phyloP scores from a whole-genome alignment of 1,284 basidiomycete species.

The Pascua guehoae region DNA sequence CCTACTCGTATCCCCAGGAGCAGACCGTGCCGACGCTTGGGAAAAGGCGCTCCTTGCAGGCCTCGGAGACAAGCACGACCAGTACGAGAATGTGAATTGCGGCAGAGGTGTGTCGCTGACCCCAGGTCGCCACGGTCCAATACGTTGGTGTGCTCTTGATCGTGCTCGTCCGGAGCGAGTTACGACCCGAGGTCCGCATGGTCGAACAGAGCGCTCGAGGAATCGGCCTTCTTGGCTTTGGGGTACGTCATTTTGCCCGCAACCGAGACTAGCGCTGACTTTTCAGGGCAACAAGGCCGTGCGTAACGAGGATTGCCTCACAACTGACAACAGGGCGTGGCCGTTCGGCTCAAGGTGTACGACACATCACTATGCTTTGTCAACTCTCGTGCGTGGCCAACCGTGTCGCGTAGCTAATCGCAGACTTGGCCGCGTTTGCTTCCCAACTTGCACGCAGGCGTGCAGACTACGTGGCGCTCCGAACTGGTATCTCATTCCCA shows the following conservation, averaged over 20 bases:
- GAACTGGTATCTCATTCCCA: slow-evolving; percentile 28
- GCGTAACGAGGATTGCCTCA: too few species aligned
- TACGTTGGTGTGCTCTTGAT: slow-evolving; percentile 54
- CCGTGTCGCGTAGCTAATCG: not conserved
- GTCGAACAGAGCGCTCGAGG: slow-evolving; percentile 35
- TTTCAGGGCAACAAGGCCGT: slow-evolving; percentile 38
- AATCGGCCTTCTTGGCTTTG: slow-evolving; percentile 43
- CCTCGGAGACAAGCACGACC: slow-evolving; percentile 50
- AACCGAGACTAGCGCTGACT: slow-evolving; percentile 31
- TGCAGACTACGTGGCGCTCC: slow-evolving; percentile 36
- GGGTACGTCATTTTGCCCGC: slow-evolving; percentile 24
- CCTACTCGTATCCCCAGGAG: slow-evolving; percentile 37
- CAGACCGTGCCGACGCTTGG: slow-evolving; percentile 55
- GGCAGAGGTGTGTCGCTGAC: not conserved
- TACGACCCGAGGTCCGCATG: slow-evolving; percentile 23
- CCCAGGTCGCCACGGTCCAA: slow-evolving; percentile 31
- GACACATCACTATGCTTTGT: slow-evolving; percentile 55
- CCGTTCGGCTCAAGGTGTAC: slow-evolving; percentile 34
- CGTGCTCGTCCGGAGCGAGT: slow-evolving; percentile 52
- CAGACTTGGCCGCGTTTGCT: slow-evolving; percentile 57
- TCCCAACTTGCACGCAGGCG: slow-evolving; percentile 52
- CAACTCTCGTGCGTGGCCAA: slow-evolving; percentile 56
- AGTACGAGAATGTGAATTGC: slow-evolving; percentile 30
- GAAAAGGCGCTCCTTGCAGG: slow-evolving; percentile 53
- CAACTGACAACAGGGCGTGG: slow-evolving; percentile 37